phyloP scores from a whole-genome alignment of 345 rosid species.

The Salix viminalis region DNA sequence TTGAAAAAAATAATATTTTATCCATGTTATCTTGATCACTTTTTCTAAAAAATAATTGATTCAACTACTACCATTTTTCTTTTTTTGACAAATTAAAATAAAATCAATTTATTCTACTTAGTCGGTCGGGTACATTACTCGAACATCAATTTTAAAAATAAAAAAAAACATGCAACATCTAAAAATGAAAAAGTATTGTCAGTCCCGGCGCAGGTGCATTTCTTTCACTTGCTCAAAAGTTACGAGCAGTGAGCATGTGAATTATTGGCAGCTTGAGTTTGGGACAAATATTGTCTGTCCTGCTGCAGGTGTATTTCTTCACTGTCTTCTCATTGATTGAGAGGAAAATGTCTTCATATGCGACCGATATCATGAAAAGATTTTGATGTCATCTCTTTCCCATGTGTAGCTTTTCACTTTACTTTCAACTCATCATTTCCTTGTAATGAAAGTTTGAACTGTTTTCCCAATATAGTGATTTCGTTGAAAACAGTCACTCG shows the following conservation, averaged over 20 bases:
- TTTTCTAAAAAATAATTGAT: no score
- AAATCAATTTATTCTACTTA: no score
- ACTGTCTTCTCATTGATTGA: not conserved
- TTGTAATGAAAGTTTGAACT: slow-evolving; percentile 6
- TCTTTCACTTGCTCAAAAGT: not conserved
- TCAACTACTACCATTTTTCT: no score
- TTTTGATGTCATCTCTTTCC: slow-evolving; percentile 16
- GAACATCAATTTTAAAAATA: no score
- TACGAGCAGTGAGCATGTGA: not conserved
- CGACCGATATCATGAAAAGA: slow-evolving; percentile 22
- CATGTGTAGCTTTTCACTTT: slow-evolving; percentile 19
- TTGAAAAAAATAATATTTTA: no score
- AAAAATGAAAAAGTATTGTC: no score
- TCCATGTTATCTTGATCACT: no score
- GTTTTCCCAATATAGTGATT: not conserved
- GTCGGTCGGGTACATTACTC: no score
- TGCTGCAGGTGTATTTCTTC: not conserved
- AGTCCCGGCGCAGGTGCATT: no score
- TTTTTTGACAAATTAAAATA: no score
- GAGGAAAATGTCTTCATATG: slow-evolving; percentile 4
- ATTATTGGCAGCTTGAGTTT: slow-evolving; percentile 18
- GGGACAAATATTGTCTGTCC: slow-evolving; percentile 4
- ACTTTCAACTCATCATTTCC: slow-evolving; percentile 11
- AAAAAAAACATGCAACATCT: no score
- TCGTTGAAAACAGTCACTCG: not conserved